Base-by-base conservation (phyloP, 352 stramenopile species). In the Phytophthora citricola region DNA sequence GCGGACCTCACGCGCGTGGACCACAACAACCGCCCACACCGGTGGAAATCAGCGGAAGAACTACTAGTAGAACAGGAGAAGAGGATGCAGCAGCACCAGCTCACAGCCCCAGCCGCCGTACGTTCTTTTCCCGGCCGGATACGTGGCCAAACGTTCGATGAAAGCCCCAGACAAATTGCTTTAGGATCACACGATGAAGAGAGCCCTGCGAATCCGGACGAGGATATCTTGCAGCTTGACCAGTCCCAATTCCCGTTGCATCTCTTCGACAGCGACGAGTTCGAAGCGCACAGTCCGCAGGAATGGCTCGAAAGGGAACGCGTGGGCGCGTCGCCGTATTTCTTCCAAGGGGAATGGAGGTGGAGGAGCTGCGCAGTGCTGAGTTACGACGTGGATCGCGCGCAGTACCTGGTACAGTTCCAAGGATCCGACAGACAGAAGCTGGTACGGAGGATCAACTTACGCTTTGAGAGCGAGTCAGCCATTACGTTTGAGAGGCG, bases 221-320 rank as follows among this genome's bases (percentile, higher is more conserved):
- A 92, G 14, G 85, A 97, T 43, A 88, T 93, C 20, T 63, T 97
- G 36, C 85, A 95, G 65, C 79, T 98, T 40, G 90, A 97, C 65
- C 85, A 97, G 76, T 97, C 89, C n/a, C 85, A 97, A 71, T 87
- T 97, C 62, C 92, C 92, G 6, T 64, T 98, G 29, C 86, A 97
- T 62, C 60, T 95, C 22, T 98, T 97, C 54, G 92, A 98, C 73
- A 95, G 79, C 55, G 76, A 93, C 48, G 88, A 97, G 74, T 92
- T 87, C 43, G 89, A 97, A 53, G 80, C 78, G 4, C 66, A 85
- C 34, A 76, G 73, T 0, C 88, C 92, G 1, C 73, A 75, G 20
- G 85, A 97, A 60, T 97, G 91, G 91, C 50, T 98, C 11, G 69
- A 69, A 7, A 66, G 40, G 15, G 52, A 66, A 22, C 73, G 71